Percentiles rank a stretch among this genome's conserved stretches.
Evolutionary conservation across 176 grass and related monocot species (phyloP).

Genomic region (Themeda triandra): DNA sequence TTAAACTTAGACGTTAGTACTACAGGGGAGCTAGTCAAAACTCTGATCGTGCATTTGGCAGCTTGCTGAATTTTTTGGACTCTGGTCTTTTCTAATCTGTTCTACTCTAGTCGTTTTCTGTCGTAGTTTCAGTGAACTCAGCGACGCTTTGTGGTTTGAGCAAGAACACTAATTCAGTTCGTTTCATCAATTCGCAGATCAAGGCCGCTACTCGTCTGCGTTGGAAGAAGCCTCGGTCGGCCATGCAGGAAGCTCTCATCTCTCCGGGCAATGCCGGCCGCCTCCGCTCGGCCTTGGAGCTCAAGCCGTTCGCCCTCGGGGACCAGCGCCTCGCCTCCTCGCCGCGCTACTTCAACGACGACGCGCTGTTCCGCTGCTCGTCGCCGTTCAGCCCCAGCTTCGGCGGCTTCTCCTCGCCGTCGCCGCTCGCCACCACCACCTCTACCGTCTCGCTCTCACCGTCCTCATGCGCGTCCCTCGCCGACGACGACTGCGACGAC

Average conservation of each 20-base stretch:
- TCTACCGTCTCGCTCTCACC: conserved; percentile 80
- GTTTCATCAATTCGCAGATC: conserved; percentile 14
- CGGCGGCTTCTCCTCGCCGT: conserved; percentile 46
- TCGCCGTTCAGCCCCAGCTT: conserved; percentile 53
- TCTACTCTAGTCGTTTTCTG: not conserved
- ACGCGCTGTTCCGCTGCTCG: conserved; percentile 64
- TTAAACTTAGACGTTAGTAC: not conserved
- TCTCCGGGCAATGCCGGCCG: conserved; percentile 48
- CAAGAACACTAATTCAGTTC: not conserved
- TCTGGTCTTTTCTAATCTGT: not conserved
- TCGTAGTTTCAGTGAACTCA: not conserved
- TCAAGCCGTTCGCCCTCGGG: conserved; percentile 44
- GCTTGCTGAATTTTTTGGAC: not conserved
- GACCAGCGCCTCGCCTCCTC: conserved; percentile 56
- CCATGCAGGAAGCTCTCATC: conserved; percentile 69
- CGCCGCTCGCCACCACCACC: conserved; percentile 52
- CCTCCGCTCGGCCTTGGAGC: conserved; percentile 54
- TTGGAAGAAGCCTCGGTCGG: not conserved
- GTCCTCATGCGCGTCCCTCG: conserved; percentile 56
- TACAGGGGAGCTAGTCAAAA: not conserved
- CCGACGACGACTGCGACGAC: conserved; percentile 41
- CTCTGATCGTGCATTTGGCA: not conserved
- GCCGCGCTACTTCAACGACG: conserved; percentile 41
- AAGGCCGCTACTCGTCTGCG: not conserved
- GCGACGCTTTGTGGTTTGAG: not conserved